These are phyloP conservation scores for Turritis glabra DNA, from an alignment of 345 rosid species.

Conservation along the genomic window DNA sequence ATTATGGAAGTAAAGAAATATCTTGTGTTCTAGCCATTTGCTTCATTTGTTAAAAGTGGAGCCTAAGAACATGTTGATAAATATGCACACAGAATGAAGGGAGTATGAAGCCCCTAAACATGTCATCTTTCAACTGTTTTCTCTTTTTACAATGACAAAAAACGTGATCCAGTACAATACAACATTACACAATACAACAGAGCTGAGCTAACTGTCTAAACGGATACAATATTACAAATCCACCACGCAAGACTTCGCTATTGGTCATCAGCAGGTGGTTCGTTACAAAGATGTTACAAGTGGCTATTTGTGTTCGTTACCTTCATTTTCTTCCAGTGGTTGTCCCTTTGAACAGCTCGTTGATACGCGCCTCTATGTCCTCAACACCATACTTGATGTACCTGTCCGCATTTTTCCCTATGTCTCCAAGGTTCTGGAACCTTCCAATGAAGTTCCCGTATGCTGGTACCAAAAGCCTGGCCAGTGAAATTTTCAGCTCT, in stretches of 20 bases:
- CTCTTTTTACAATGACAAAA: slow-evolving; percentile 19
- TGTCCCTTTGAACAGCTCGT: slow-evolving; percentile 59
- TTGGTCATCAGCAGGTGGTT: slow-evolving; percentile 27
- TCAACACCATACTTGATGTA: slow-evolving; percentile 48
- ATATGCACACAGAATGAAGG: neutral
- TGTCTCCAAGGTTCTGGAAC: slow-evolving; percentile 57
- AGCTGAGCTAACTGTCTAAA: slow-evolving; percentile 30
- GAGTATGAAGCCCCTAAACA: neutral
- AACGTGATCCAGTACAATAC: slow-evolving; percentile 8
- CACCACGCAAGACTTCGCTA: slow-evolving; percentile 34
- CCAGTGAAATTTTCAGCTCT: slow-evolving; percentile 52
- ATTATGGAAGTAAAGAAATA: too few relatives aligned
- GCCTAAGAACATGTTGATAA: neutral
- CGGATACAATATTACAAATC: slow-evolving; percentile 24
- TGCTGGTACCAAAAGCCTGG: slow-evolving; percentile 55
- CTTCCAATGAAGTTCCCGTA: slow-evolving; percentile 59
- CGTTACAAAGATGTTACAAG: slow-evolving; percentile 10
- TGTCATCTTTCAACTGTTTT: neutral
- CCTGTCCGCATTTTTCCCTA: slow-evolving; percentile 53
- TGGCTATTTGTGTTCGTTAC: slow-evolving; percentile 22
- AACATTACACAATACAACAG: slow-evolving; percentile 22
- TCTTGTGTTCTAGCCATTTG: neutral
- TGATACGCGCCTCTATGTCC: slow-evolving; percentile 59
- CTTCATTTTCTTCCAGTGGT: slow-evolving; percentile 58
- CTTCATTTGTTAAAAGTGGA: neutral